A percentile compares a stretch with the other conserved stretches of the same genome.
phyloP scores from a whole-genome alignment of 495 filamentous ascomycete genomes.

The Daldinia bambusicola region DNA sequence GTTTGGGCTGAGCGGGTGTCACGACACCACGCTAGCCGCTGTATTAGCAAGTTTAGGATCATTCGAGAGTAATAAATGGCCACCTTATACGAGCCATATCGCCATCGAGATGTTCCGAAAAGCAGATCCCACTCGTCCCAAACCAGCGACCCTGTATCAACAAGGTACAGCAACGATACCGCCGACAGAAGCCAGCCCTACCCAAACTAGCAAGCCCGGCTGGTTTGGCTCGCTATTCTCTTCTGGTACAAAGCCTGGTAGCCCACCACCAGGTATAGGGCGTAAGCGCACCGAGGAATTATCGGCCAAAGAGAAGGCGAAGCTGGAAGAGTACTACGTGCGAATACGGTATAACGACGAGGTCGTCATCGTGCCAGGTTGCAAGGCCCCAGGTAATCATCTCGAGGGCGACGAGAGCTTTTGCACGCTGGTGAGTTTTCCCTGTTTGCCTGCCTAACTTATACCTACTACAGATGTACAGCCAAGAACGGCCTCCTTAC shows the following conservation, averaged over 20 bases:
- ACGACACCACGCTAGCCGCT: conserved; percentile 91
- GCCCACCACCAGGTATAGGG: conserved; percentile 56
- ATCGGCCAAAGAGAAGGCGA: conserved; percentile 60
- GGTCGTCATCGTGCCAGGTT: conserved; percentile 83
- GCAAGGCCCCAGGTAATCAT: conserved; percentile 79
- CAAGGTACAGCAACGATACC: conserved; percentile 8
- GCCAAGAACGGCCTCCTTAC: too few species aligned
- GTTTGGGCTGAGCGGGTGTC: conserved; percentile 82
- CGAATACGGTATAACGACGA: conserved; percentile 92
- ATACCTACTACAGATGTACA: too few species aligned
- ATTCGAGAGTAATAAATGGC: conserved; percentile 80
- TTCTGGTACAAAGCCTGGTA: conserved; percentile 32
- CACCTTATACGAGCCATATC: conserved; percentile 89
- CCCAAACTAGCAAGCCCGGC: conserved; percentile 41
- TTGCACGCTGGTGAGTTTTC: conserved; percentile 80
- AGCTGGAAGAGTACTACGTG: conserved; percentile 82
- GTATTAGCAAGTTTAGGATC: conserved; percentile 82
- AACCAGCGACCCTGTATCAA: not conserved
- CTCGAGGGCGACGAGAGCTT: conserved; percentile 89
- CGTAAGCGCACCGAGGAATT: conserved; percentile 63
- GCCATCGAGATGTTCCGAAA: conserved; percentile 88
- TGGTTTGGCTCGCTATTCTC: conserved; percentile 63
- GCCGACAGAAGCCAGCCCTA: conserved; percentile 9
- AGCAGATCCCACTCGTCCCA: conserved; percentile 34
- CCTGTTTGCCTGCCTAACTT: not conserved